Evolutionary conservation across 208 protist species (phyloP).

Genomic region (Ichthyophonus hoferi): DNA sequence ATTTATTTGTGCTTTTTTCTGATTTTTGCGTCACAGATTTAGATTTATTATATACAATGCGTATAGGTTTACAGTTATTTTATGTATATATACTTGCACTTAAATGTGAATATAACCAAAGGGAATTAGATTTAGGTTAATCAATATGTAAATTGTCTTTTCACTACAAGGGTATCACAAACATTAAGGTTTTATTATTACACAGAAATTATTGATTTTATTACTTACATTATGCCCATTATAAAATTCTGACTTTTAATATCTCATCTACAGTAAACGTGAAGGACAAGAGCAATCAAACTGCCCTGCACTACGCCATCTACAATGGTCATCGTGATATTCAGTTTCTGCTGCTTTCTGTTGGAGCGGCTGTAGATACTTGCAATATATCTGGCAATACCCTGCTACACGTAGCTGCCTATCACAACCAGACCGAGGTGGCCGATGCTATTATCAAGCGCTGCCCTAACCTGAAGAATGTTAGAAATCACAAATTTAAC

Average conservation of each 20-base stretch:
- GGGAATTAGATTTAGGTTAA: too few relatives aligned
- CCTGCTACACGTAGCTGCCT: constrained; percentile 17
- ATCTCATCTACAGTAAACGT: constrained; percentile 1
- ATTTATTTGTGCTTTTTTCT: neutral
- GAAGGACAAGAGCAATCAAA: constrained; percentile 19
- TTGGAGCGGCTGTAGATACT: constrained; percentile 5
- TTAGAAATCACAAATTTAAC: constrained; percentile 27
- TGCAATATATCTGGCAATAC: constrained; percentile 23
- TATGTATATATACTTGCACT: neutral
- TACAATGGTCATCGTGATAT: constrained; percentile 24
- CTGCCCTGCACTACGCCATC: constrained; percentile 28
- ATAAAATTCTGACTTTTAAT: neutral
- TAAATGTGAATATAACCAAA: neutral
- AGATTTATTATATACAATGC: too few relatives aligned
- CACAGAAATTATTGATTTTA: too few relatives aligned
- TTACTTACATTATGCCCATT: too few relatives aligned
- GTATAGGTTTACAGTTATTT: too few relatives aligned
- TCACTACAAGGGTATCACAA: too few relatives aligned
- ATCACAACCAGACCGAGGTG: constrained; percentile 18
- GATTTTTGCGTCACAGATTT: too few relatives aligned
- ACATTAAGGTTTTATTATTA: too few relatives aligned
- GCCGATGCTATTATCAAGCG: constrained; percentile 1
- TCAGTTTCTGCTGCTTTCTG: constrained; percentile 11
- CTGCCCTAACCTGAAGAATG: neutral
- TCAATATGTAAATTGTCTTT: too few relatives aligned